Conservation (phyloP, 805 yeast species). For the Candida chilensis region DNA sequence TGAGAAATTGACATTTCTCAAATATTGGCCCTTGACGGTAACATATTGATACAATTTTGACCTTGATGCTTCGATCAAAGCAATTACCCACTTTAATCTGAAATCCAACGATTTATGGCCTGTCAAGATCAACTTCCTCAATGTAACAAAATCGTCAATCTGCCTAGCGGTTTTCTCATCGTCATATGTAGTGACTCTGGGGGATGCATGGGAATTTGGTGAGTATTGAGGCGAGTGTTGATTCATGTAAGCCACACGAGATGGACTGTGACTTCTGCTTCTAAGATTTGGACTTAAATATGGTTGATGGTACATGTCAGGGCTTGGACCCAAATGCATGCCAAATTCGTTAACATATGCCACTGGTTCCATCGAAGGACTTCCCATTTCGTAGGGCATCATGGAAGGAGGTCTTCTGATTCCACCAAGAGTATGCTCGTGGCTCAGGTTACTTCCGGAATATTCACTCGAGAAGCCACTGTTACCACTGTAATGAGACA, state of each 20-base stretch:
- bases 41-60: slow-evolving; percentile 27
- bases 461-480: background rate
- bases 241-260: too few relatives aligned
- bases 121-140: slow-evolving; percentile 24
- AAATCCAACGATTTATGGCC: slow-evolving; percentile 32
- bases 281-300: slow-evolving; percentile 1
- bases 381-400: too few relatives aligned
- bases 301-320: slow-evolving; percentile 4
- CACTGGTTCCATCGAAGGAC: background rate
- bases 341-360: too few relatives aligned
- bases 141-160: slow-evolving; percentile 20
- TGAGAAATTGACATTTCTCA: slow-evolving; percentile 11
- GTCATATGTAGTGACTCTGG: too few relatives aligned
- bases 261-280: too few relatives aligned
- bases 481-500: slow-evolving; percentile 1
- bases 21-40: slow-evolving; percentile 29
- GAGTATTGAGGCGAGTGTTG: too few relatives aligned
- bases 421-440: too few relatives aligned
- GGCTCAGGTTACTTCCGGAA: too few relatives aligned
- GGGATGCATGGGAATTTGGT: too few relatives aligned
- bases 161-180: slow-evolving; percentile 18
- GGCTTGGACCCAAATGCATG: too few relatives aligned
- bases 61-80: slow-evolving; percentile 28
- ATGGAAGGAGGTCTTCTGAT: too few relatives aligned
- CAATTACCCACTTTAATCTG: slow-evolving; percentile 31